Evolutionary conservation across 768 basidiomycete genomes (phyloP), one percentile per base, ranked within the genome.

Genomic region (Pleurotus sapidus): DNA sequence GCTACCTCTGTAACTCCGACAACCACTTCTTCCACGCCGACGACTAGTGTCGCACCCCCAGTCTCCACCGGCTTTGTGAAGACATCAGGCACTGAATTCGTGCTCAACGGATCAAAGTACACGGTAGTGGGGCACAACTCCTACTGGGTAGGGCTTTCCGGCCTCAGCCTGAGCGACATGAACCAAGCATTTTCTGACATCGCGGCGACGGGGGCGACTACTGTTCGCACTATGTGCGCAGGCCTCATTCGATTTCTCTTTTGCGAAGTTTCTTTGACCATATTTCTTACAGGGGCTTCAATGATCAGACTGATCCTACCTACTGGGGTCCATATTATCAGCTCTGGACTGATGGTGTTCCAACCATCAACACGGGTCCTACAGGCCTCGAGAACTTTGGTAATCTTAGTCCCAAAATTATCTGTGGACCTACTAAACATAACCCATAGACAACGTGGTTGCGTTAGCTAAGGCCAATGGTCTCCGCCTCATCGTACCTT

Each of bases 381-480:
- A 76, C 72, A 45, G 83, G 81, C 43, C 71, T 84, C 17, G 58
- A 72, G 58, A 80, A 77, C 64, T 82, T 82, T 55, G 81, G 80
- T 77, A 57, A 51, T 65, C 11, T 2, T 25, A 17, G 20, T n/a
- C 12, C 4, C 14, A 8, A 34, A 4, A 34, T 9, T 34, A 34
- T 34, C 8, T 3, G 30, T 8, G 30, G 0, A 0, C 8, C 1
- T 34, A 3, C 30, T 34, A 34, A 34, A 34, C 30, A 34, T 34
- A 15, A 17, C 30, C 27, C 11, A 12, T 61, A 78, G 83, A 84
- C 64, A 76, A 77, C 38, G 80, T 84, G 17, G 74, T 86, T 45
- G 75, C 79, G 20, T 72, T 78, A 18, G 84, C 84, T 5, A 84
- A 86, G 63, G 79, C 82, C 0, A 77, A 86, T 60, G 82, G 82